These are phyloP conservation scores for Eucalyptus curtisii DNA, from an alignment of 345 rosid species.

Conservation along the genomic window DNA sequence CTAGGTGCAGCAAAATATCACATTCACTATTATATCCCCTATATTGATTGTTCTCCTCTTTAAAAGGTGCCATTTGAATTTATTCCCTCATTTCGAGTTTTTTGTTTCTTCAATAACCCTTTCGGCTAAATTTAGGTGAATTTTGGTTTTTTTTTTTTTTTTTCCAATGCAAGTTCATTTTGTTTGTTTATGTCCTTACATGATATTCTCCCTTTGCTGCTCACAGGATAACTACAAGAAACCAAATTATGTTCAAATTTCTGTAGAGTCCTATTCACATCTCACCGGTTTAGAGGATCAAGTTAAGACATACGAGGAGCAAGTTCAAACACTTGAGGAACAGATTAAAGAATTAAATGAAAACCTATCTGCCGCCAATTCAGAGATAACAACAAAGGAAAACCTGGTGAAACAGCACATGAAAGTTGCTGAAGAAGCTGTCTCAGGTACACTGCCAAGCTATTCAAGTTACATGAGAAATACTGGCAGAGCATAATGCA, in stretches of 20 bases:
- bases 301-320: conserved; percentile 46
- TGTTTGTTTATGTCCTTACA: neutral
- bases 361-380: conserved; percentile 49
- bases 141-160: neutral
- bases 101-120: neutral
- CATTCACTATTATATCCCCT: neutral
- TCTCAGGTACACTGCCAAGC: conserved; percentile 43
- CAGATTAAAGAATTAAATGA: conserved; percentile 60
- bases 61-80: neutral
- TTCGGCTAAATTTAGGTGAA: neutral
- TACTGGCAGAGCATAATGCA: neutral
- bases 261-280: conserved; percentile 72
- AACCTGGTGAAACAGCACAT: conserved; percentile 85
- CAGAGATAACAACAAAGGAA: conserved; percentile 68
- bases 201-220: neutral
- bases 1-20: neutral
- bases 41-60: neutral
- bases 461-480: neutral
- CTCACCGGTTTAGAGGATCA: conserved; percentile 69
- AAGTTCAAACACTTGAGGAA: conserved; percentile 47
- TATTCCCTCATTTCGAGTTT: neutral
- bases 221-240: conserved; percentile 61
- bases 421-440: conserved; percentile 99
- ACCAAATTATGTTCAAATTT: conserved; percentile 72
- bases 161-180: neutral